A percentile compares a stretch with the other conserved stretches of the same genome.
These are phyloP conservation scores for Calonectria pteridis DNA, from an alignment of 2,329 filamentous ascomycete genomes.

Conservation along the genomic window DNA sequence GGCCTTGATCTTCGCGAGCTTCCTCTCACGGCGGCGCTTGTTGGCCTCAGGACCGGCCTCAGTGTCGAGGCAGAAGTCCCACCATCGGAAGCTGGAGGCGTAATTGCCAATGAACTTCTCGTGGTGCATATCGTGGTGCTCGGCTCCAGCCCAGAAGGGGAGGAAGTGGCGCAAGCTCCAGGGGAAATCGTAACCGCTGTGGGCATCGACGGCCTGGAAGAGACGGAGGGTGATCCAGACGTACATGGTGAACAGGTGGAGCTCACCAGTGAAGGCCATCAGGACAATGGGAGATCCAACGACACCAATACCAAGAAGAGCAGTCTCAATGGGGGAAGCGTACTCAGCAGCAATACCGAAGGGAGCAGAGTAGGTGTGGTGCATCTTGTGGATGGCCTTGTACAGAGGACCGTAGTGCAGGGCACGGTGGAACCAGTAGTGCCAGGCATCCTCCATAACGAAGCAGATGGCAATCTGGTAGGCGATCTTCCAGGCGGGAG, in stretches of 20 bases:
- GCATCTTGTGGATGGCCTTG: constrained; percentile 97
- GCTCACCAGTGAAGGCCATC: constrained; percentile 84
- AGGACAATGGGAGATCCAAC: constrained; percentile 87
- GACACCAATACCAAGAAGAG: constrained; percentile 90
- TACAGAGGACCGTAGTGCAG: constrained; percentile 97
- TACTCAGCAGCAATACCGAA: constrained; percentile 98
- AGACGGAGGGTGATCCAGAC: constrained; percentile 92
- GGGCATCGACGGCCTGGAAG: constrained; percentile 97
- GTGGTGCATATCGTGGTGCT: constrained; percentile 97
- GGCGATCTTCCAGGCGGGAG: constrained; percentile 85
- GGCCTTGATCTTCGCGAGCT: constrained; percentile 72
- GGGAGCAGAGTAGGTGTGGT: constrained; percentile 98
- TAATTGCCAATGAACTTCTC: constrained; percentile 99
- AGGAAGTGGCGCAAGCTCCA: constrained; percentile 97
- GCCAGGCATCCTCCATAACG: constrained; percentile 95
- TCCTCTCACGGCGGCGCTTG: constrained; percentile 85
- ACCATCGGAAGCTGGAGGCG: constrained; percentile 98
- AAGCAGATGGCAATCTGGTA: constrained; percentile 96
- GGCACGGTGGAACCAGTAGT: constrained; percentile 95
- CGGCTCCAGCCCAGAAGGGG: constrained; percentile 97
- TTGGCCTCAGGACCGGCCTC: constrained; percentile 90
- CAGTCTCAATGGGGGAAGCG: constrained; percentile 95
- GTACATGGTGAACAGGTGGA: constrained; percentile 99
- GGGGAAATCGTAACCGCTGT: constrained; percentile 98
- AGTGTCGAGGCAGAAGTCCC: constrained; percentile 94